Conservation (phyloP, 2,329 filamentous ascomycete genomes). For the Xylariaceae sp. region DNA sequence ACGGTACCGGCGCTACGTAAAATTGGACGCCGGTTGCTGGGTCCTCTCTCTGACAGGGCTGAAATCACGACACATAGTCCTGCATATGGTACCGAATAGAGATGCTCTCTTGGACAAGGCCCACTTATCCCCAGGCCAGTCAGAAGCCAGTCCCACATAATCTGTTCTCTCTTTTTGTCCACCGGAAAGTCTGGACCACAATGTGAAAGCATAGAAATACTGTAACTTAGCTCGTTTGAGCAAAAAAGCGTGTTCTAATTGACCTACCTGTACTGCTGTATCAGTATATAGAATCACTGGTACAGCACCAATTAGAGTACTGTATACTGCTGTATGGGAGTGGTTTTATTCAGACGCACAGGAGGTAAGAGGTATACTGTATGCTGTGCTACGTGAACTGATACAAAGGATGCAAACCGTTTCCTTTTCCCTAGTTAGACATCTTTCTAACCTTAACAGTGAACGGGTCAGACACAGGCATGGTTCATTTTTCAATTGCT, state of each 20-base stretch:
- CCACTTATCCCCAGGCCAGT: conserved; percentile 14
- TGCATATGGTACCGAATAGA: conserved; percentile 6
- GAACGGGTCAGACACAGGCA: not conserved
- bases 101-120: conserved; percentile 2
- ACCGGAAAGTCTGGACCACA: not conserved
- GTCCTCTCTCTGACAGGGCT: conserved; percentile 17
- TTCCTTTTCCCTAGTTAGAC: too few relatives aligned
- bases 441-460: too few relatives aligned
- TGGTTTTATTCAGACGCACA: too few relatives aligned
- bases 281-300: too few relatives aligned
- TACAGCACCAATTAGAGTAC: too few relatives aligned
- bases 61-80: conserved; percentile 10
- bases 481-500: not conserved
- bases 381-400: too few relatives aligned
- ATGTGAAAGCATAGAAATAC: too few relatives aligned
- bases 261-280: too few relatives aligned
- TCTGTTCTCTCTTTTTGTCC: not conserved
- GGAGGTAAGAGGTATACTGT: too few relatives aligned
- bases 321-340: too few relatives aligned
- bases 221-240: too few relatives aligned
- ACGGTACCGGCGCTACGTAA: conserved; percentile 5
- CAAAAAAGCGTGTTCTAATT: too few relatives aligned
- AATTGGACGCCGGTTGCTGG: conserved; percentile 12
- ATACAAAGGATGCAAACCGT: conserved; percentile 6
- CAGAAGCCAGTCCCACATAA: conserved; percentile 8